Evolutionary conservation across 768 basidiomycete genomes (phyloP).

Genomic region (Psilocybe tampanensis): DNA sequence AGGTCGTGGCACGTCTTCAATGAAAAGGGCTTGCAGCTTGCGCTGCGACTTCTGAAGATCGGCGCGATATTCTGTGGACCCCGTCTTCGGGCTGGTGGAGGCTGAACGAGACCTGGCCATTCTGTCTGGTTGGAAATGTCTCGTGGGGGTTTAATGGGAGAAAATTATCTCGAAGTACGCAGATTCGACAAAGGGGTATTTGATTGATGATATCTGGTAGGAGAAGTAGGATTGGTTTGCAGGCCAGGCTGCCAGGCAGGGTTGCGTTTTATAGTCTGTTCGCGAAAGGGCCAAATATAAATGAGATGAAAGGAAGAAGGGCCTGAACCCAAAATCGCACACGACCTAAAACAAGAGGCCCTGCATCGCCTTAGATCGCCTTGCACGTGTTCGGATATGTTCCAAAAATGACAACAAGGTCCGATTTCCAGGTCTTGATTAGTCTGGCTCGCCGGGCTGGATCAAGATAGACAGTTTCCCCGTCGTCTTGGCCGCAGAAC

Average conservation of each 20-base stretch:
- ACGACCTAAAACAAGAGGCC: slow-evolving; percentile 6
- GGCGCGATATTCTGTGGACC: not conserved
- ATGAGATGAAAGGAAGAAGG: not conserved
- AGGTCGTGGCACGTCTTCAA: slow-evolving; percentile 13
- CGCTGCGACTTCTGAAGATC: slow-evolving; percentile 12
- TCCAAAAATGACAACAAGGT: not conserved
- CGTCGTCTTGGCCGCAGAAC: not conserved
- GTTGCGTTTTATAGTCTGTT: not conserved
- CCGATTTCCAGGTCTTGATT: slow-evolving; percentile 2
- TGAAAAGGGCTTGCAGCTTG: slow-evolving; percentile 11
- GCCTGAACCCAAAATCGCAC: slow-evolving; percentile 8
- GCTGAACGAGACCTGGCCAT: slow-evolving; percentile 3
- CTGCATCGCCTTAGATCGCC: not conserved
- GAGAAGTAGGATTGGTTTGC: not conserved
- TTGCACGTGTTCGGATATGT: not conserved
- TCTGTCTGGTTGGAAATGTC: not conserved
- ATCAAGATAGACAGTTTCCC: not conserved
- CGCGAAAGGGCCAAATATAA: not conserved
- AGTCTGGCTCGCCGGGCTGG: slow-evolving; percentile 3
- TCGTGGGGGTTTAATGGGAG: not conserved
- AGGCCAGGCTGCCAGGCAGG: not conserved
- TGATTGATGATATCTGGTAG: not conserved
- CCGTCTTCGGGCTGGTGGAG: not conserved
- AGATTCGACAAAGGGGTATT: not conserved
- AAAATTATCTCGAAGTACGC: not conserved